These are phyloP conservation scores for Cucurbita moschata DNA, from an alignment of 306 rosid genomes.

Conservation along the genomic window DNA sequence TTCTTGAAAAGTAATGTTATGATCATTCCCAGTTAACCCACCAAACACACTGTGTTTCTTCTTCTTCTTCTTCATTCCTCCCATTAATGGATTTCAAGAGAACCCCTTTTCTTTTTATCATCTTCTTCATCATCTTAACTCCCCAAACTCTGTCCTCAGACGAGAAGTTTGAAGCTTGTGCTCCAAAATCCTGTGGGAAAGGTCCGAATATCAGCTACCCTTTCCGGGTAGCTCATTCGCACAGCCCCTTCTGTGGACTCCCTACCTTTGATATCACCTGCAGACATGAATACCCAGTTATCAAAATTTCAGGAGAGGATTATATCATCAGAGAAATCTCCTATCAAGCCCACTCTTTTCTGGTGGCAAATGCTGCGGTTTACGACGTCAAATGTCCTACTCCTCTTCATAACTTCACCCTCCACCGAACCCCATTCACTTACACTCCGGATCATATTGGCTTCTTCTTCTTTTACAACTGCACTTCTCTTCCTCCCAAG, in stretches of 20 bases:
- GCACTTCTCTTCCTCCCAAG: constrained; percentile 26
- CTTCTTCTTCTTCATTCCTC: constrained; percentile 9
- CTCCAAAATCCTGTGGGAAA: constrained; percentile 36
- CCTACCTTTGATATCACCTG: constrained; percentile 39
- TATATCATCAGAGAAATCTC: constrained; percentile 32
- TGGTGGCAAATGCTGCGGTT: constrained; percentile 17
- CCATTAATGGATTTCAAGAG: not conserved
- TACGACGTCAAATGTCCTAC: constrained; percentile 30
- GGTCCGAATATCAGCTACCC: constrained; percentile 49
- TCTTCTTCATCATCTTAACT: constrained; percentile 15
- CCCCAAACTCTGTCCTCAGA: constrained; percentile 11
- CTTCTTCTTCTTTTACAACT: constrained; percentile 46
- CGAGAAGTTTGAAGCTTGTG: constrained; percentile 31
- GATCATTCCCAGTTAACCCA: not conserved
- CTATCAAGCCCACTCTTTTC: constrained; percentile 31
- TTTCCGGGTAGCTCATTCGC: constrained; percentile 38
- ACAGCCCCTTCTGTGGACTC: constrained; percentile 38
- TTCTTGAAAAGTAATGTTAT: not conserved
- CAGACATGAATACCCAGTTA: constrained; percentile 24
- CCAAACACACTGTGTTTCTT: constrained; percentile 15
- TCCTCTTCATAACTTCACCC: constrained; percentile 32
- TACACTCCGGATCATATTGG: constrained; percentile 14
- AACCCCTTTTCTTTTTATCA: not conserved
- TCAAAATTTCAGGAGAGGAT: constrained; percentile 29
- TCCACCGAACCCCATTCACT: constrained; percentile 31